A percentile compares a stretch with the other conserved stretches of the same genome.
These are phyloP conservation scores for Phlegmacium glaucopus DNA, from an alignment of 768 basidiomycete species.

Conservation along the genomic window DNA sequence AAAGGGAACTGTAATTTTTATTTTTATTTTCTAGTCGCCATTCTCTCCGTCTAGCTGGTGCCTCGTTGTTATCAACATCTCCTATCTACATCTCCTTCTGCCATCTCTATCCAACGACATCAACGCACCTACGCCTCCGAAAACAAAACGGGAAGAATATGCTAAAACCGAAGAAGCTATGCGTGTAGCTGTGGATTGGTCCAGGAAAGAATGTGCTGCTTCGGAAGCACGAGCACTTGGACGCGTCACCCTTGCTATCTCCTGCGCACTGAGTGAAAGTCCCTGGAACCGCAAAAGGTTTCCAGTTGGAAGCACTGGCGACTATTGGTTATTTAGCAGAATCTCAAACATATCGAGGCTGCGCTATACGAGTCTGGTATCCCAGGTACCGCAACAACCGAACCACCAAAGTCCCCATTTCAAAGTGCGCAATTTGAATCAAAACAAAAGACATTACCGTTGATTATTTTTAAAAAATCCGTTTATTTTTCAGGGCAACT, in stretches of 20 bases:
- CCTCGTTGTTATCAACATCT: too few species aligned
- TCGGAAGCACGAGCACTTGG: slow-evolving; percentile 72
- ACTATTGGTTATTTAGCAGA: slow-evolving; percentile 71
- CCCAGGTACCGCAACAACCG: slow-evolving; percentile 61
- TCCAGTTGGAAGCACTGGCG: slow-evolving; percentile 65
- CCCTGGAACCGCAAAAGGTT: slow-evolving; percentile 29
- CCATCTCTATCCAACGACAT: background rate
- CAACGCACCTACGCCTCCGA: too few species aligned
- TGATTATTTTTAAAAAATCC: background rate
- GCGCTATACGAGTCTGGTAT: slow-evolving; percentile 75
- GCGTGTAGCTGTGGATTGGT: slow-evolving; percentile 62
- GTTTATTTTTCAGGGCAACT: slow-evolving; percentile 72
- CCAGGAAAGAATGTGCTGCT: slow-evolving; percentile 68
- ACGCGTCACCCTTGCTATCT: slow-evolving; percentile 68
- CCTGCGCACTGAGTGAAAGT: slow-evolving; percentile 59
- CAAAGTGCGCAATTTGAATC: slow-evolving; percentile 49
- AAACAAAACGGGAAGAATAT: slow-evolving; percentile 56
- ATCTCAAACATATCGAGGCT: slow-evolving; percentile 69
- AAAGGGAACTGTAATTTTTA: too few species aligned
- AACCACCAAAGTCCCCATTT: slow-evolving; percentile 77
- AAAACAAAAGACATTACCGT: background rate
- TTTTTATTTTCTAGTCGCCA: too few species aligned
- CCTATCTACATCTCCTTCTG: too few species aligned
- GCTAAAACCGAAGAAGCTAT: slow-evolving; percentile 62
- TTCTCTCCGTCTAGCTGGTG: too few species aligned